Percentiles rank a stretch among this genome's conserved stretches.
These are phyloP conservation scores for Aspergillus glaucus DNA, from an alignment of 2,329 filamentous ascomycete genomes.

Conservation along the genomic window DNA sequence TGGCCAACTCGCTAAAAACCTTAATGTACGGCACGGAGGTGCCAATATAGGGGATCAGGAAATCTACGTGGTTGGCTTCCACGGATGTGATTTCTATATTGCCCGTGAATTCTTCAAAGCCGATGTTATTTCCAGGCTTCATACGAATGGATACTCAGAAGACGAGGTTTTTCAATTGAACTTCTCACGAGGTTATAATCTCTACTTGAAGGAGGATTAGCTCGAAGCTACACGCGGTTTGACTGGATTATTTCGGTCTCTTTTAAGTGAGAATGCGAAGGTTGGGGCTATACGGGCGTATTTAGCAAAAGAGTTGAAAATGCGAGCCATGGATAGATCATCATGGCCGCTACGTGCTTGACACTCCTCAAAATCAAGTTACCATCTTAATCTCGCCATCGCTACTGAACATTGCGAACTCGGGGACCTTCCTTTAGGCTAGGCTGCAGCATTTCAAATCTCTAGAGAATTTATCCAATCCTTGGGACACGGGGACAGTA, in stretches of 20 bases:
- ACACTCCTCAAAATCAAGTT: too few relatives aligned
- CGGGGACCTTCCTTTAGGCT: too few relatives aligned
- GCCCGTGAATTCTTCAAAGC: slow-evolving; percentile 1
- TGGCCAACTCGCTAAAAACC: slow-evolving; percentile 7
- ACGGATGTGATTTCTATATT: slow-evolving; percentile 2
- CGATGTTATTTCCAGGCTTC: not conserved
- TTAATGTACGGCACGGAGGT: not conserved
- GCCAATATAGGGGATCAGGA: not conserved
- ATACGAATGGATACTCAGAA: slow-evolving; percentile 1
- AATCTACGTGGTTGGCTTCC: slow-evolving; percentile 5
- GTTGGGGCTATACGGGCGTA: slow-evolving; percentile 5
- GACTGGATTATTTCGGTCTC: slow-evolving; percentile 8
- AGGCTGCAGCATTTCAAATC: too few relatives aligned
- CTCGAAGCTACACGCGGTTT: slow-evolving; percentile 8
- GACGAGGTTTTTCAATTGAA: slow-evolving; percentile 1
- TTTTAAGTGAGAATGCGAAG: slow-evolving; percentile 9
- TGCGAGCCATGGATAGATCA: too few relatives aligned
- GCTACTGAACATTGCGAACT: too few relatives aligned
- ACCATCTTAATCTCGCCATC: too few relatives aligned
- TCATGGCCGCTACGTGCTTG: too few relatives aligned
- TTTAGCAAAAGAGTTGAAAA: not conserved
- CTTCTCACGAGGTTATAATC: slow-evolving; percentile 9
- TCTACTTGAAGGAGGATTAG: slow-evolving; percentile 8
- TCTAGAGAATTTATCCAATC: too few relatives aligned
- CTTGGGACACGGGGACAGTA: too few relatives aligned